Base-by-base conservation (phyloP, 106 monocot species). In the Acorus calamus region DNA sequence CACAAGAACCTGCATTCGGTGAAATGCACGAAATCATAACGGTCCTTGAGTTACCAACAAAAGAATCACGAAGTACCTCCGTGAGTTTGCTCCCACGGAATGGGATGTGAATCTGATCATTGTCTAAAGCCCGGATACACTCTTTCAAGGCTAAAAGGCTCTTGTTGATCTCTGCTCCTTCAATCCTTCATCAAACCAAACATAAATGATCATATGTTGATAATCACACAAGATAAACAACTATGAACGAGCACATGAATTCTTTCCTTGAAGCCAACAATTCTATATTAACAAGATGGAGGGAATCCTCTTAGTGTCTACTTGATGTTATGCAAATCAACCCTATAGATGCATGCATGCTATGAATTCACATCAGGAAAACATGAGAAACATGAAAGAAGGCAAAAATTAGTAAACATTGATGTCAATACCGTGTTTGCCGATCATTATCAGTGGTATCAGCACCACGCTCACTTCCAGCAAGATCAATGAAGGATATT, bases 91-190 rank as follows among this genome's bases (percentile, higher is more conserved):
- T 94, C 64, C 94, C 94, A 73, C 94, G 69, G 64, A 94, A 94
- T 49, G 94, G 94, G 46, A 94, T 94, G 71, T 96, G 94, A 68
- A 87, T 78, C 55, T 96, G 94, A 71, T 96, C 94, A 72, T 90
- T 96, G 73, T 96, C 94, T 60, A 96, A 78, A 10, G 94, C 94
- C 70, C 94, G 81, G 54, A 96, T 96, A 62, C 94, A 96, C 69
- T 96, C 94, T 66, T 96, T 96, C 48, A 96, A 55, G 41, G 90
- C 90, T 49, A 96, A 72, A 49, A 96, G 79, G 57, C 94, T 96
- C 71, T 96, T 96, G 79, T 96, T 96, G 68, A 96, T 96, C 69
- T 96, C 94, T 54, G 94, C 94, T 57, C 94, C 94, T 69, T 96
- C 94, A 78, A 96, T 96, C 61, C 94, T 96, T 76, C 59, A 79